Conservation (phyloP, 192 early-diverging fungal species). For the Rhizoclosmatium sp. region DNA sequence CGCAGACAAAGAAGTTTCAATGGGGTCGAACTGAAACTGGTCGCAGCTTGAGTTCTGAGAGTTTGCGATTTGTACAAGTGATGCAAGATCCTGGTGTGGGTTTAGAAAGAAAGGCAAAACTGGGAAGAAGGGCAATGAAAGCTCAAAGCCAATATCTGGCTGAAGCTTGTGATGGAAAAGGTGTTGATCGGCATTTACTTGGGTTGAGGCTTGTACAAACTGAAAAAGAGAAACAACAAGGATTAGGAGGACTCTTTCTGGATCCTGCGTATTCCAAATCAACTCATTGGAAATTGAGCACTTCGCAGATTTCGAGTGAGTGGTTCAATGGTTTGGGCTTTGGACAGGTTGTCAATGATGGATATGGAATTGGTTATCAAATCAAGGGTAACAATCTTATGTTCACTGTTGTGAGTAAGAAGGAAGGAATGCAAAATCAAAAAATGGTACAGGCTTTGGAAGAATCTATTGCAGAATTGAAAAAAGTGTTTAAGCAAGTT, state of each 20-base stretch:
- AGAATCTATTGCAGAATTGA: too few relatives aligned
- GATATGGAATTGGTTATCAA: slow-evolving; percentile 93
- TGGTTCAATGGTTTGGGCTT: slow-evolving; percentile 91
- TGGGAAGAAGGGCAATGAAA: slow-evolving; percentile 76
- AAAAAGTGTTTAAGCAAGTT: too few relatives aligned
- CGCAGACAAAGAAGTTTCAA: slow-evolving; percentile 86
- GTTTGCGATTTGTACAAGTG: slow-evolving; percentile 78
- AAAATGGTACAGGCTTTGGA: too few relatives aligned
- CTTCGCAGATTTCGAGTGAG: slow-evolving; percentile 90
- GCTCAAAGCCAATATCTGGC: slow-evolving; percentile 84
- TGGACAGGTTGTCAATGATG: slow-evolving; percentile 79
- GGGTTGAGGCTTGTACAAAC: slow-evolving; percentile 83
- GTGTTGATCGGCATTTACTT: slow-evolving; percentile 92
- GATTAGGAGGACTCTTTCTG: slow-evolving; percentile 78
- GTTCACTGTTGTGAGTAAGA: slow-evolving; percentile 75
- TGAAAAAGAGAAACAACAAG: slow-evolving; percentile 22
- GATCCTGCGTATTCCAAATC: slow-evolving; percentile 83
- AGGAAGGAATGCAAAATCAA: too few relatives aligned
- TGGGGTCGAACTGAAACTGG: slow-evolving; percentile 95
- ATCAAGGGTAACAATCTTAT: slow-evolving; percentile 83
- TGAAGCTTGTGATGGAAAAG: slow-evolving; percentile 78
- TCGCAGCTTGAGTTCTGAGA: slow-evolving; percentile 78
- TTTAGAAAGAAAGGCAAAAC: slow-evolving; percentile 62
- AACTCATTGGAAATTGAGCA: slow-evolving; percentile 88
- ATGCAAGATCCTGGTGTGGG: slow-evolving; percentile 73